Percentiles rank a stretch among this genome's conserved stretches.
phyloP scores from a whole-genome alignment of 2,329 filamentous ascomycete genomes.

The Calonectria crousiana region DNA sequence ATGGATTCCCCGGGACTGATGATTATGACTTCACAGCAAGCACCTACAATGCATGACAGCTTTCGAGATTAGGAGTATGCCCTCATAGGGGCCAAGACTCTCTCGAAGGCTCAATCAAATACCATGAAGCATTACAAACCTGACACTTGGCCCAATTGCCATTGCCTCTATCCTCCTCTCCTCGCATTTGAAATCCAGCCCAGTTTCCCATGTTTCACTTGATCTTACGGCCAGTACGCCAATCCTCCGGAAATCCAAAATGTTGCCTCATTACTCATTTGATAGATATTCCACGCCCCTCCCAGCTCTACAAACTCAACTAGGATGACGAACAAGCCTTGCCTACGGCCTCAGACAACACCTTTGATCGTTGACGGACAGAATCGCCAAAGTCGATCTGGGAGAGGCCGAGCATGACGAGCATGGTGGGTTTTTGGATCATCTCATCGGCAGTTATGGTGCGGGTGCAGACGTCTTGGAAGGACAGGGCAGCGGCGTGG shows the following conservation, averaged over 20 bases:
- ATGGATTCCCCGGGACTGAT: slow-evolving; percentile 2
- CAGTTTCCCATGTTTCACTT: neutral
- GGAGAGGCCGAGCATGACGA: slow-evolving; percentile 49
- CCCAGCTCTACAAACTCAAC: neutral
- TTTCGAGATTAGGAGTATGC: slow-evolving; percentile 24
- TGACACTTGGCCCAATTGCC: slow-evolving; percentile 14
- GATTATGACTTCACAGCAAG: slow-evolving; percentile 23
- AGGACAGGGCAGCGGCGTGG: slow-evolving; percentile 42
- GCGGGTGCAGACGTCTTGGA: slow-evolving; percentile 48
- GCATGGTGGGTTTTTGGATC: slow-evolving; percentile 45
- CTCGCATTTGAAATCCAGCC: neutral
- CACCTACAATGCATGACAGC: slow-evolving; percentile 26
- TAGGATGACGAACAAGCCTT: slow-evolving; percentile 9
- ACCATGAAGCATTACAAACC: slow-evolving; percentile 25
- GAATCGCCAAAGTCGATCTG: slow-evolving; percentile 45
- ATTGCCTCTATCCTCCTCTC: neutral
- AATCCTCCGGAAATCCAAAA: neutral
- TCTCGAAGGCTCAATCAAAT: slow-evolving; percentile 24
- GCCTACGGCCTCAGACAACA: slow-evolving; percentile 39
- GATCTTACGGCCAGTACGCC: neutral
- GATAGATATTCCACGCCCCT: neutral
- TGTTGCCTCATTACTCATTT: neutral
- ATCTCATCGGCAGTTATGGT: slow-evolving; percentile 48
- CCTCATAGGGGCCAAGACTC: neutral
- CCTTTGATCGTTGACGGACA: slow-evolving; percentile 43